Base-by-base conservation (phyloP, 352 stramenopile genomes). In the Phytophthora vignae region DNA sequence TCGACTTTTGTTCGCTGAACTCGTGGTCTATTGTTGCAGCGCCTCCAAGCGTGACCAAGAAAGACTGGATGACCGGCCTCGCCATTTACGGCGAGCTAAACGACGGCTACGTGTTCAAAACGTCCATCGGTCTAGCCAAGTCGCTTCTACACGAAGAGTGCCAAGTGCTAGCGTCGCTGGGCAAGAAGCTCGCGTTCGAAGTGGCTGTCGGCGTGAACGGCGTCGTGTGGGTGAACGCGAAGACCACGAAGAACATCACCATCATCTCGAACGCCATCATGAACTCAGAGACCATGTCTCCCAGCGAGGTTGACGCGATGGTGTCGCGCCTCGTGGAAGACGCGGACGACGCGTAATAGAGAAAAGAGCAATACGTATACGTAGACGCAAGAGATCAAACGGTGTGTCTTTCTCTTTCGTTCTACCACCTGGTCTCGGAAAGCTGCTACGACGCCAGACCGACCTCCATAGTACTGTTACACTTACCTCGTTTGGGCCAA, bases 41-140 rank as follows among this genome's bases (percentile, higher is more conserved):
- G 19, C 93, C 88, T 52, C 68, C 94, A 67, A 82, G 88, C 81
- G 73, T 95, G 74, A 79, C 86, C 59, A 91, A 97, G 82, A 99
- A 99, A 74, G 98, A 99, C 81, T 99, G 98, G 98, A 99, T 99
- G 94, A 99, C 97, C 10, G 97, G 98, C 10, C 87, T 99, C 66
- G 90, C 96, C 21, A 95, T 98, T 19, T 99, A 99, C 73, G 97
- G 97, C 14, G 92, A 98, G 69, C 86, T 99, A 22, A 95, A 85
- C 48, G 96, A 96, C 56, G 97, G 97, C 21, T 98, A 93, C 31
- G 88, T 97, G n/a, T 92, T 96, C 61, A 92, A 92, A 64, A 90
- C 88, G 15, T 96, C 89, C 2, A 85, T 96, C 50, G 77, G 77
- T 2, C 75, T 96, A 31, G 90, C 90, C 10, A 94, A 93, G 68